Percentiles rank a stretch among this genome's conserved stretches.
These are phyloP conservation scores for Starmera pachycereana DNA, from an alignment of 805 yeast species.

Conservation along the genomic window DNA sequence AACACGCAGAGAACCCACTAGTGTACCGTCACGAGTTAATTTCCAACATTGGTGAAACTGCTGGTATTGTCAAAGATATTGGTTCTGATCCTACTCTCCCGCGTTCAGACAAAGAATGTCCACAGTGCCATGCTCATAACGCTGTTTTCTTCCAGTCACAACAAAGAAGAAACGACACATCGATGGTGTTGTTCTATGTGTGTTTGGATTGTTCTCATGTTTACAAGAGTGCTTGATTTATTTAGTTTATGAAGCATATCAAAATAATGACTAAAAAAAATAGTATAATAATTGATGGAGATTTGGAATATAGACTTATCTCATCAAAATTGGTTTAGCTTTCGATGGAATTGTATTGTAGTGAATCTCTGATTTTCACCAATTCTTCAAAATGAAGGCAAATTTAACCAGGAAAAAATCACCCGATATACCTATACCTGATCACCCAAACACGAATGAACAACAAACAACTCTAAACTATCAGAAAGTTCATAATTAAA, in stretches of 20 bases:
- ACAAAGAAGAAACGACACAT: conserved; percentile 89
- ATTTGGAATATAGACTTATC: no score
- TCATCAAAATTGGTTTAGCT: no score
- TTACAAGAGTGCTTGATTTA: conserved; percentile 19
- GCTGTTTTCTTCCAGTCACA: conserved; percentile 97
- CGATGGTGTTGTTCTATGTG: conserved; percentile 90
- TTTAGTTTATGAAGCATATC: neutral
- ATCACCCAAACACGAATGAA: no score
- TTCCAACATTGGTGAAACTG: conserved; percentile 88
- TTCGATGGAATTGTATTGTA: no score
- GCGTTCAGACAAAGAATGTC: conserved; percentile 88
- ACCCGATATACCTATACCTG: no score
- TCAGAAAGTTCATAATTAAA: no score
- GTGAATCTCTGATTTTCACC: no score
- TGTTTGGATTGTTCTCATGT: conserved; percentile 81
- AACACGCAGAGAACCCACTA: conserved; percentile 77
- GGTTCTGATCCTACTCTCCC: conserved; percentile 98
- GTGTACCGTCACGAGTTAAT: conserved; percentile 90
- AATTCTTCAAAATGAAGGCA: no score
- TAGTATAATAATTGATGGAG: no score
- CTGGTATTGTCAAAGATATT: conserved; percentile 93
- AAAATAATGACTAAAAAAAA: no score
- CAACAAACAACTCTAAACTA: no score
- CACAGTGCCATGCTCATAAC: conserved; percentile 75
- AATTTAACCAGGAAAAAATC: no score